Evolutionary conservation across 306 rosid genomes (phyloP), one percentile per base, ranked within the genome.

Genomic region (Clitoria ternatea): DNA sequence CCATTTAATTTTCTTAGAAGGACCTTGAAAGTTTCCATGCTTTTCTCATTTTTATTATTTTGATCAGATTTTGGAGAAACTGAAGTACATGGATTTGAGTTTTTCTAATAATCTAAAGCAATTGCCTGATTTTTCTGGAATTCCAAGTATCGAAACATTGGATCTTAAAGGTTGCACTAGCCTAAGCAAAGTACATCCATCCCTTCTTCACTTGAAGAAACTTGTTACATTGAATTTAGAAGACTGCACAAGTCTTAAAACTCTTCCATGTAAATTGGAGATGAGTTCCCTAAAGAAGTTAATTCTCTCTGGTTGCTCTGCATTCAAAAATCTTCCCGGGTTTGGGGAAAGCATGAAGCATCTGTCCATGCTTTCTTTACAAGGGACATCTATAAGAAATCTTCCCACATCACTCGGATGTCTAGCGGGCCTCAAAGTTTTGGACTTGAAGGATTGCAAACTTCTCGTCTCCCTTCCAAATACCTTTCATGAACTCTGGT

Each of bases 31-130:
- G 17, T 37, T 23, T 4, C 55, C 19, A 45, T 4, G 7, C 18
- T 49, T 6, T 14, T 60, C 2, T n/a, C 7, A 26, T 39, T 50
- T 17, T n/a, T n/a, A 8, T 23, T 27, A 33, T 10, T 35, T 32
- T 52, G 42, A 62, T 23, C 69, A 79, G 75, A 27, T 49, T 47
- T 10, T 61, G 2, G 66, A 5, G 23, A 24, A 24, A 15, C 27
- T 73, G n/a, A 79, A 61, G 54, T 24, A 17, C 49, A 2, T 79
- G 26, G 64, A 73, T 30, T 5, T 79, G 62, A 61, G 72, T n/a
- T 17, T 12, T 36, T 74, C 68, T 1, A 3, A 4, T 9, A 18
- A 61, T 3, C 61, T 74, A 7, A 61, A 10, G 23, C 23, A 7
- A 18, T 29, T 45, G 6, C 80, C 80, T 5, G 37, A 74, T 3